A percentile compares a stretch with the other conserved stretches of the same genome.
These are phyloP conservation scores for Wickerhamomyces ciferrii DNA, from an alignment of 805 yeast species.

Conservation along the genomic window DNA sequence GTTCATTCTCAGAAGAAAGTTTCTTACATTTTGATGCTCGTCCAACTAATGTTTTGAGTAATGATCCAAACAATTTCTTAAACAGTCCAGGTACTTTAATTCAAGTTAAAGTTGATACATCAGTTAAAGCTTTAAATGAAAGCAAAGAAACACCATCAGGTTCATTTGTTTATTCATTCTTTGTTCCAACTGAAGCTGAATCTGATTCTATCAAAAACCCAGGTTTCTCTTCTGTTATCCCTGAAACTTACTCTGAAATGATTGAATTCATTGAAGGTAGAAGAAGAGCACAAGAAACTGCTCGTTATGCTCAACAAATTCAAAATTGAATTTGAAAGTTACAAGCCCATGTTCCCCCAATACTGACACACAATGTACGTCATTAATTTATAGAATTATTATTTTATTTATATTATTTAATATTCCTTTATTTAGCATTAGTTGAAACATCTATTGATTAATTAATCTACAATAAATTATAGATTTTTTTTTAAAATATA, in stretches of 20 bases:
- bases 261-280: slow-evolving; percentile 87
- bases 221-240: slow-evolving; percentile 73
- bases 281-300: slow-evolving; percentile 83
- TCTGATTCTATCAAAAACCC: slow-evolving; percentile 30
- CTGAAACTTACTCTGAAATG: slow-evolving; percentile 88
- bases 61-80: slow-evolving; percentile 51
- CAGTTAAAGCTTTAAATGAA: slow-evolving; percentile 63
- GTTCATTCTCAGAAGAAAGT: slow-evolving; percentile 14
- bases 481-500: too few relatives aligned
- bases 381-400: too few relatives aligned
- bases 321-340: not conserved
- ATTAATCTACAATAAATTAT: not conserved
- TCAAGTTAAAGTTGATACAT: slow-evolving; percentile 85
- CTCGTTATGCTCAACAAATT: slow-evolving; percentile 50
- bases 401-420: too few relatives aligned
- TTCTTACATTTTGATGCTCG: slow-evolving; percentile 47
- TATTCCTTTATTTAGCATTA: not conserved
- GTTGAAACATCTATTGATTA: too few relatives aligned
- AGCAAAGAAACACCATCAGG: slow-evolving; percentile 70
- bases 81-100: slow-evolving; percentile 80
- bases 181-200: slow-evolving; percentile 59
- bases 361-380: too few relatives aligned
- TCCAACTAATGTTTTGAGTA: slow-evolving; percentile 47
- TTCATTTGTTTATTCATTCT: slow-evolving; percentile 83
- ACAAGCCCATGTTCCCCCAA: too few relatives aligned